These are phyloP conservation scores for Nitzschia inconspicua DNA, from an alignment of 108 stramenopile genomes.

Conservation along the genomic window DNA sequence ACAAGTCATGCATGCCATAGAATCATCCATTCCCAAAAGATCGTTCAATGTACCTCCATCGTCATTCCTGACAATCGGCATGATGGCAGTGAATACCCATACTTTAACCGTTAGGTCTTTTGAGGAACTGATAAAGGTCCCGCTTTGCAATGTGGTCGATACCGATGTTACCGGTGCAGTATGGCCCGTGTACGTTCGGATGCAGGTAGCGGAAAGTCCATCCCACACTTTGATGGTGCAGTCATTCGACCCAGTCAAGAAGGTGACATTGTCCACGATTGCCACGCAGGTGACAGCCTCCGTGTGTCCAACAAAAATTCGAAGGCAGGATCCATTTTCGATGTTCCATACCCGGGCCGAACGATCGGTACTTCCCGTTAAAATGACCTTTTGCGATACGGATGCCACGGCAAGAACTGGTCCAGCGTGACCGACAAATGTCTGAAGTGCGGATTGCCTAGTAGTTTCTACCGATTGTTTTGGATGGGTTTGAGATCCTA, in stretches of 20 bases:
- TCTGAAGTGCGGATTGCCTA: too few relatives aligned
- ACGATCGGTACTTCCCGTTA: slow-evolving; percentile 21
- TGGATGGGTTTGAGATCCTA: background rate
- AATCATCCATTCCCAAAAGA: background rate
- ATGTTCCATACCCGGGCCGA: slow-evolving; percentile 23
- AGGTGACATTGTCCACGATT: slow-evolving; percentile 14
- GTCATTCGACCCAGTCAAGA: slow-evolving; percentile 34
- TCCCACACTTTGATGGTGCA: slow-evolving; percentile 33
- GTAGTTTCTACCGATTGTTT: background rate
- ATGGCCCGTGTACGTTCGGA: slow-evolving; percentile 21
- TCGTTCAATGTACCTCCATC: background rate
- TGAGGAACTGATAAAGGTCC: slow-evolving; percentile 18
- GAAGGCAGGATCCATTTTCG: slow-evolving; percentile 8
- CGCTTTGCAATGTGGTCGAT: background rate
- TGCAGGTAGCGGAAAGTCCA: slow-evolving; percentile 11
- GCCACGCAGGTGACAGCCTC: slow-evolving; percentile 14
- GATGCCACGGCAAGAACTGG: slow-evolving; percentile 17
- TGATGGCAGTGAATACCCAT: slow-evolving; percentile 24
- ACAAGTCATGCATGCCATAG: background rate
- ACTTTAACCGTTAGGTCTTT: slow-evolving; percentile 27
- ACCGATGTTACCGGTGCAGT: slow-evolving; percentile 3
- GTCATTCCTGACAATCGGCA: background rate
- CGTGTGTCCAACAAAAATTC: slow-evolving; percentile 23
- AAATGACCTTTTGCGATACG: slow-evolving; percentile 7
- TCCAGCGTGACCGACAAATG: slow-evolving; percentile 7